Percentiles rank a stretch among this genome's conserved stretches.
Conservation (phyloP, 2,329 filamentous ascomycete species). For the Claviceps africana region DNA sequence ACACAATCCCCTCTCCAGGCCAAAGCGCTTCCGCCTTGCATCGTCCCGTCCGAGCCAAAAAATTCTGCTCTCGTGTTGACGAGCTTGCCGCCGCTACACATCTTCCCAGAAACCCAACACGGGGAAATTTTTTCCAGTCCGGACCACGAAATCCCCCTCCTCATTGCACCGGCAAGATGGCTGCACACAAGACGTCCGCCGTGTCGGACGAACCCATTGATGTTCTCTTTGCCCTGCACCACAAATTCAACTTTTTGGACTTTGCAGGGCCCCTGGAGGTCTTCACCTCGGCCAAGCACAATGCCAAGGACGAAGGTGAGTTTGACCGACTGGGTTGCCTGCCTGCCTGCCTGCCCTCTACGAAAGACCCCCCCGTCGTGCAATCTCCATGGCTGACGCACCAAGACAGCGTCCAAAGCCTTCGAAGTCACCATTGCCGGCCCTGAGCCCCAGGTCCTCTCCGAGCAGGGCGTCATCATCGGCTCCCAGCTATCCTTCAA, state of each 20-base stretch:
- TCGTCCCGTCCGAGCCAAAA: neutral
- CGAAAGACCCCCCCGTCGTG: too few relatives aligned
- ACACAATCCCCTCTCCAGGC: neutral
- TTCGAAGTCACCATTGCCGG: conserved; percentile 44
- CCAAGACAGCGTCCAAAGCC: conserved; percentile 34
- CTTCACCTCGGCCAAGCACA: conserved; percentile 35
- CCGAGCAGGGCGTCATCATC: conserved; percentile 52
- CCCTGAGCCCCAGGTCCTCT: conserved; percentile 39
- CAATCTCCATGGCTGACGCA: neutral
- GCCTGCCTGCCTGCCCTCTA: neutral
- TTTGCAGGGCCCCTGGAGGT: conserved; percentile 42
- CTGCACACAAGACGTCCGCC: conserved; percentile 42
- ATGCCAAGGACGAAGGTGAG: conserved; percentile 37
- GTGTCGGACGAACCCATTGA: conserved; percentile 42
- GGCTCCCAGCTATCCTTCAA: conserved; percentile 64
- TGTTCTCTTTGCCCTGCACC: conserved; percentile 46
- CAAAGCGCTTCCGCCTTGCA: neutral
- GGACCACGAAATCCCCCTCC: conserved; percentile 5
- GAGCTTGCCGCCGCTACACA: neutral
- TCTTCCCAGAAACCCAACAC: too few relatives aligned
- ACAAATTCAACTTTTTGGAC: conserved; percentile 46
- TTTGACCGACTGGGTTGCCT: neutral
- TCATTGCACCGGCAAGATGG: conserved; percentile 31
- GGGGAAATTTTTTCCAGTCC: too few relatives aligned
- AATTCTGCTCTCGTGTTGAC: neutral